Evolutionary conservation across 768 basidiomycete species (phyloP).

Genomic region (Tylopilus subfusipes): DNA sequence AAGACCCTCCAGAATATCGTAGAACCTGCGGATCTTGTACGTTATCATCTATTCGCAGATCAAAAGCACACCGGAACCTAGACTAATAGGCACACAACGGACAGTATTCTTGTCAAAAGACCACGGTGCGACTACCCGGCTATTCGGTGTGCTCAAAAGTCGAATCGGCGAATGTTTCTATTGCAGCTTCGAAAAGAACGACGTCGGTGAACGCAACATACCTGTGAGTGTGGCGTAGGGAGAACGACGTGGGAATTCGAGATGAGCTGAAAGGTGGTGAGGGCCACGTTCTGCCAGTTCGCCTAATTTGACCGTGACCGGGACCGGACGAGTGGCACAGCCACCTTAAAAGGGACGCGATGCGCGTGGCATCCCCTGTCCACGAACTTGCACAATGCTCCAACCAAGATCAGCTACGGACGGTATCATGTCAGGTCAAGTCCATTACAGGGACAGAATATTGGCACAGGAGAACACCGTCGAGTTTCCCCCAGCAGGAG

Average conservation of each 20-base stretch:
- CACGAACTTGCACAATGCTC: slow-evolving; percentile 12
- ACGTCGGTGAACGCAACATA: neutral
- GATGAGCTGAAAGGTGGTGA: neutral
- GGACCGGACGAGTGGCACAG: slow-evolving; percentile 4
- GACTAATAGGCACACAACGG: neutral
- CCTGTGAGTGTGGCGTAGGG: too few relatives aligned
- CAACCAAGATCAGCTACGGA: neutral
- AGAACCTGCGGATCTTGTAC: too few relatives aligned
- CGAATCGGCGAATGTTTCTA: too few relatives aligned
- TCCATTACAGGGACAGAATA: neutral
- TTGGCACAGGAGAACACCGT: neutral
- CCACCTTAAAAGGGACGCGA: slow-evolving; percentile 12
- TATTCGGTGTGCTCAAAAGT: too few relatives aligned
- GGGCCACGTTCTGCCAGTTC: neutral
- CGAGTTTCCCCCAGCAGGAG: neutral
- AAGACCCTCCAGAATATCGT: too few relatives aligned
- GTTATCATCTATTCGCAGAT: too few relatives aligned
- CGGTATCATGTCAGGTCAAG: neutral
- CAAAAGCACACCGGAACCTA: too few relatives aligned
- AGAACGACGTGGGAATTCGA: neutral
- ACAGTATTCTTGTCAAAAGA: neutral
- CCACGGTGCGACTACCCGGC: neutral
- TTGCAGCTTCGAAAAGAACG: too few relatives aligned
- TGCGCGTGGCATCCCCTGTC: slow-evolving; percentile 31
- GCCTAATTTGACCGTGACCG: neutral